These are phyloP conservation scores for Neobulgaria alba DNA, from an alignment of 2,329 filamentous ascomycete genomes.

Conservation along the genomic window DNA sequence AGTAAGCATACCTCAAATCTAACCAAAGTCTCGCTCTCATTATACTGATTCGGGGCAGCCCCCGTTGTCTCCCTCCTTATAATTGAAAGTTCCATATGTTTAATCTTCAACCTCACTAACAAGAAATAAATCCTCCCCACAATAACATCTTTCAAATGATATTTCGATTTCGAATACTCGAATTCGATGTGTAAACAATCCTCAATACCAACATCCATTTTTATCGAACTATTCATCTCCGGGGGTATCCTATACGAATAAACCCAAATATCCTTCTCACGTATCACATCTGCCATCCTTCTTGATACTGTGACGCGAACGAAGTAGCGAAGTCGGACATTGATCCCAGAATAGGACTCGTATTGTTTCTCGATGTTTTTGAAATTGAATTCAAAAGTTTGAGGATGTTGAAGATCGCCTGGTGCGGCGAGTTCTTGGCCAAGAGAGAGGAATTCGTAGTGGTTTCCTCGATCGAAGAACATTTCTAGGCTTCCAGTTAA, in stretches of 20 bases:
- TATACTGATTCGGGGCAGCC: conserved; percentile 95
- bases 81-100: conserved; percentile 98
- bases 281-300: conserved; percentile 94
- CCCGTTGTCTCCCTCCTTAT: conserved; percentile 95
- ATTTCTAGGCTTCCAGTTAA: conserved; percentile 56
- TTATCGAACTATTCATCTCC: conserved; percentile 97
- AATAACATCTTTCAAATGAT: conserved; percentile 98
- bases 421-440: conserved; percentile 95
- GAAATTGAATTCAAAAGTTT: conserved; percentile 99
- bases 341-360: conserved; percentile 99
- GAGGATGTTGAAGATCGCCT: conserved; percentile 95
- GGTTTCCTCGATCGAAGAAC: conserved; percentile 99
- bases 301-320: conserved; percentile 92
- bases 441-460: conserved; percentile 97
- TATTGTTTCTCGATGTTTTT: conserved; percentile 99
- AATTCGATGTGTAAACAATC: conserved; percentile 99
- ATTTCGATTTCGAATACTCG: conserved; percentile 98
- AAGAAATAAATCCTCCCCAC: conserved; percentile 98
- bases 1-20: conserved; percentile 67
- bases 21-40: conserved; percentile 96
- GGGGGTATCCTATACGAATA: conserved; percentile 97
- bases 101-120: conserved; percentile 94
- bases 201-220: conserved; percentile 99
- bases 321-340: conserved; percentile 98
- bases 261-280: conserved; percentile 99